phyloP scores from a whole-genome alignment of 1,284 basidiomycete genomes.

The Spongispora temasekensis region DNA sequence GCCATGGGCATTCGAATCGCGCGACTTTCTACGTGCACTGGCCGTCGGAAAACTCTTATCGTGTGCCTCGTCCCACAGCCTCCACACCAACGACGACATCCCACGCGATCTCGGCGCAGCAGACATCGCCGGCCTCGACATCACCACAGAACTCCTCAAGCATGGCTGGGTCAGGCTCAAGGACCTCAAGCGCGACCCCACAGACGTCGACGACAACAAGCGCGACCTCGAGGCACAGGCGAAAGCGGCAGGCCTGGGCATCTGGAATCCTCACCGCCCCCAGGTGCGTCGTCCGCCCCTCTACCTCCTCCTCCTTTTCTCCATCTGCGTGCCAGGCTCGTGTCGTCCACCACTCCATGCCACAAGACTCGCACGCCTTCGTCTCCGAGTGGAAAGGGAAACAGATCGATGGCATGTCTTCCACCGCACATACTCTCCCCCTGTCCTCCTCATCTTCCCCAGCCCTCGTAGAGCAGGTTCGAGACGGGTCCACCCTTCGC shows the following conservation, averaged over 20 bases:
- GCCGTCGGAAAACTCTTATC: slow-evolving; percentile 88
- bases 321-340: slow-evolving; percentile 54
- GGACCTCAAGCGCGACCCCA: slow-evolving; percentile 76
- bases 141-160: slow-evolving; percentile 78
- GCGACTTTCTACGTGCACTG: slow-evolving; percentile 86
- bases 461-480: slow-evolving; percentile 94
- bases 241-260: slow-evolving; percentile 71
- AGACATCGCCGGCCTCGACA: slow-evolving; percentile 69
- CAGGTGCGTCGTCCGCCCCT: slow-evolving; percentile 44
- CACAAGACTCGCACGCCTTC: slow-evolving; percentile 85
- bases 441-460: slow-evolving; percentile 9
- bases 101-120: slow-evolving; percentile 77
- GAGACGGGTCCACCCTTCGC: slow-evolving; percentile 90
- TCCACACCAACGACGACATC: slow-evolving; percentile 67
- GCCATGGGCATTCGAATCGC: slow-evolving; percentile 90
- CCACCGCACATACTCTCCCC: too few relatives aligned
- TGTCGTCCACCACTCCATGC: slow-evolving; percentile 85
- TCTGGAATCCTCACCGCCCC: slow-evolving; percentile 87
- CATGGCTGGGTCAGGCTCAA: slow-evolving; percentile 93
- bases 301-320: neutral
- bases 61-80: slow-evolving; percentile 75
- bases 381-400: slow-evolving; percentile 91
- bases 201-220: slow-evolving; percentile 77
- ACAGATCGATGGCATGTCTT: slow-evolving; percentile 72
- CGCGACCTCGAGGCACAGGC: slow-evolving; percentile 81